These are phyloP conservation scores for Pythium oligandrum DNA, from an alignment of 352 stramenopile genomes.

Conservation along the genomic window DNA sequence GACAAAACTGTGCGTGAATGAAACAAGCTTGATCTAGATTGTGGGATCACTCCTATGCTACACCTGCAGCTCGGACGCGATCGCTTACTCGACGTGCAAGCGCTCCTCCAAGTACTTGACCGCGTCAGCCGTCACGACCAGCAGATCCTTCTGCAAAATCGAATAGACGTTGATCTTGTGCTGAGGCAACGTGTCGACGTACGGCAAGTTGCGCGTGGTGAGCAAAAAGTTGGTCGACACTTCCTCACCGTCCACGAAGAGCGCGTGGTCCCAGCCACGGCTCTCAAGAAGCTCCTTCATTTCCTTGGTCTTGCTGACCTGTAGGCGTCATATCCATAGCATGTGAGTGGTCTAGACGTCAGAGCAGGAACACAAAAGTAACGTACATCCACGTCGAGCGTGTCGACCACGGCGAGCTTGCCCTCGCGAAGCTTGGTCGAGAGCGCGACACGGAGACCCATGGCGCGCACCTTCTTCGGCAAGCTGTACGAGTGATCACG, in stretches of 20 bases:
- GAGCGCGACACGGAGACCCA: slow-evolving; percentile 80
- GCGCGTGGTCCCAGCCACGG: slow-evolving; percentile 81
- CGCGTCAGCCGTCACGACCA: slow-evolving; percentile 80
- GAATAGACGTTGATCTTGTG: slow-evolving; percentile 90
- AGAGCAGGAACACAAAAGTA: background rate
- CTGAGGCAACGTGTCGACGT: slow-evolving; percentile 79
- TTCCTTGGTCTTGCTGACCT: slow-evolving; percentile 83
- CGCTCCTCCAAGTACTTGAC: slow-evolving; percentile 87
- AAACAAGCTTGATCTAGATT: too few relatives aligned
- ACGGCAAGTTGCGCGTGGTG: slow-evolving; percentile 82
- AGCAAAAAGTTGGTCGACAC: slow-evolving; percentile 72
- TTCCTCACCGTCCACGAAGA: slow-evolving; percentile 78
- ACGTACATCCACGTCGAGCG: slow-evolving; percentile 69
- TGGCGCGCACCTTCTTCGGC: slow-evolving; percentile 85
- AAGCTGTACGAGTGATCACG: slow-evolving; percentile 86
- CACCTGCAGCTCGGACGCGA: too few relatives aligned
- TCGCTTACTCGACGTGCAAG: slow-evolving; percentile 70
- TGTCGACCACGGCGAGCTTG: slow-evolving; percentile 79
- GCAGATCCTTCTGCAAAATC: slow-evolving; percentile 85
- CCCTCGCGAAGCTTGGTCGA: slow-evolving; percentile 86
- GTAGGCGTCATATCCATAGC: slow-evolving; percentile 2
- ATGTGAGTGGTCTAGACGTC: background rate
- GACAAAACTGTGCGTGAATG: too few relatives aligned
- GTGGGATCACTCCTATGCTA: too few relatives aligned
- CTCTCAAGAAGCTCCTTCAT: slow-evolving; percentile 78